Percentiles rank a stretch among this genome's conserved stretches.
phyloP scores from a whole-genome alignment of 2,329 filamentous ascomycete species.

The Ophiosphaerella narmari region DNA sequence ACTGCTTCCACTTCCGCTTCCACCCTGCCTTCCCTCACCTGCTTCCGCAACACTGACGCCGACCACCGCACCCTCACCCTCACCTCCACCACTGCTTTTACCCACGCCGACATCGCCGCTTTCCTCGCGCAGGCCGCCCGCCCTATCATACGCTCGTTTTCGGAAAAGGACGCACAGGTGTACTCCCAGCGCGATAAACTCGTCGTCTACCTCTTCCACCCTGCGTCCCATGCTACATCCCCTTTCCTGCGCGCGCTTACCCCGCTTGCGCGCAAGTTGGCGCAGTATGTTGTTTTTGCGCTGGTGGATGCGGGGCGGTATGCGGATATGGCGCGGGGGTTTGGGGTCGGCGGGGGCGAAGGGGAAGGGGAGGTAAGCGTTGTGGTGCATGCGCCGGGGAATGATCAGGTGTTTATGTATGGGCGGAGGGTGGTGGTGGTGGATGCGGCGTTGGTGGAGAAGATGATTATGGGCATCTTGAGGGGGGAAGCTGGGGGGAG shows the following conservation, averaged over 20 bases:
- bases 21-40: slow-evolving; percentile 20
- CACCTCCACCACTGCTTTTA: not conserved
- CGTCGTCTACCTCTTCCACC: slow-evolving; percentile 24
- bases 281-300: slow-evolving; percentile 22
- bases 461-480: slow-evolving; percentile 26
- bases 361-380: slow-evolving; percentile 11
- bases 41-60: slow-evolving; percentile 25
- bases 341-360: slow-evolving; percentile 1
- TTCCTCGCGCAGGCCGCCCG: slow-evolving; percentile 2
- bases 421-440: slow-evolving; percentile 18
- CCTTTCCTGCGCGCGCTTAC: slow-evolving; percentile 21
- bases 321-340: slow-evolving; percentile 24
- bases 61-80: slow-evolving; percentile 20
- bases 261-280: slow-evolving; percentile 19
- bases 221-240: slow-evolving; percentile 3
- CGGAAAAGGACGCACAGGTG: slow-evolving; percentile 19
- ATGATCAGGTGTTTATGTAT: slow-evolving; percentile 27
- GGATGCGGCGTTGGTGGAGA: slow-evolving; percentile 9
- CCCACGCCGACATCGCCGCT: not conserved
- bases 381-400: slow-evolving; percentile 25
- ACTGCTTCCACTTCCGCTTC: slow-evolving; percentile 7
- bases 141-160: slow-evolving; percentile 10
- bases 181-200: slow-evolving; percentile 29
- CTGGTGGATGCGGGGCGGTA: slow-evolving; percentile 23
- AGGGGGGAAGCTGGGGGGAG: slow-evolving; percentile 19